Percentiles rank a stretch among this genome's conserved stretches.
Evolutionary conservation across 1,284 basidiomycete genomes (phyloP).

Genomic region (Ceratobasidium theobromae): DNA sequence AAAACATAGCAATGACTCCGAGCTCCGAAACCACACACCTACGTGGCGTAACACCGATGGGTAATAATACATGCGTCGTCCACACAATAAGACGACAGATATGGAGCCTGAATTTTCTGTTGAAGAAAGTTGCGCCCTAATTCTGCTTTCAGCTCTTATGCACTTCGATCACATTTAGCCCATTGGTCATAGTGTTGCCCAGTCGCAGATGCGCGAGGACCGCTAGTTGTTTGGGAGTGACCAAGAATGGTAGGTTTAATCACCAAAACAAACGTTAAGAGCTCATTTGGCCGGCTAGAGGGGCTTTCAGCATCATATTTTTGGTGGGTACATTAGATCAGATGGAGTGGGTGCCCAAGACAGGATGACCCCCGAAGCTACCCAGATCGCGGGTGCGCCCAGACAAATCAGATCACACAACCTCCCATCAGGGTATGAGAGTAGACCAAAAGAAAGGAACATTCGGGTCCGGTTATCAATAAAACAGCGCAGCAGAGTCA

Average conservation of each 20-base stretch:
- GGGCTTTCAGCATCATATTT: too few species aligned
- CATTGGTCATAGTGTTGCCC: neutral
- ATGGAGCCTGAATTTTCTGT: too few species aligned
- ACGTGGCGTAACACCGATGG: too few species aligned
- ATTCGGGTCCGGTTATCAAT: constrained; percentile 10
- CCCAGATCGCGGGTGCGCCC: neutral
- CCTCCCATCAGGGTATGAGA: neutral
- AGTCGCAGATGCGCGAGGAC: neutral
- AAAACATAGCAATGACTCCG: neutral
- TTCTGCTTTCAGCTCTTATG: too few species aligned
- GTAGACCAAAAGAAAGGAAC: neutral
- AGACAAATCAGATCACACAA: neutral
- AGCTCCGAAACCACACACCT: neutral
- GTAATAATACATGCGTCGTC: too few species aligned
- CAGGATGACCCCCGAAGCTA: neutral
- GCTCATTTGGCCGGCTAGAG: neutral
- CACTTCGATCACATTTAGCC: too few species aligned
- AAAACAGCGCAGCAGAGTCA: neutral
- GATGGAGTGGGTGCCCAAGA: neutral
- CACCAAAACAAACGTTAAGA: neutral
- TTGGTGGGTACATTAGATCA: too few species aligned
- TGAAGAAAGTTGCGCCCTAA: too few species aligned
- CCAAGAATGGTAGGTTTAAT: neutral
- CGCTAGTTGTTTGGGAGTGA: neutral
- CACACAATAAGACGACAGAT: too few species aligned